Conservation (phyloP, 352 stramenopile genomes). For the Globisporangium okanoganense region DNA sequence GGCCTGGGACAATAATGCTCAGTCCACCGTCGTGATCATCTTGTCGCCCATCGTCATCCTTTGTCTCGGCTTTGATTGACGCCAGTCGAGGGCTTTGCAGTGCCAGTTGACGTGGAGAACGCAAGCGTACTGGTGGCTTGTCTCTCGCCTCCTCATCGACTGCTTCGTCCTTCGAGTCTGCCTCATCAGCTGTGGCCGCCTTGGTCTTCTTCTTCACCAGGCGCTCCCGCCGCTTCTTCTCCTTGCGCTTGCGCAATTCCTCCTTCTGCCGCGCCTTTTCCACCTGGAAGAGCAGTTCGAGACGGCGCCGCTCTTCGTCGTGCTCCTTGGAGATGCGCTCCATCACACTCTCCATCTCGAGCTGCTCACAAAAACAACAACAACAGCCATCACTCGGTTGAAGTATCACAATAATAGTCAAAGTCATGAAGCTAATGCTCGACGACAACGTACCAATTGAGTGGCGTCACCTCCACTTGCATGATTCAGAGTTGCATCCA, state of each 20-base stretch:
- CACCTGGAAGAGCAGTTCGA: conserved; percentile 62
- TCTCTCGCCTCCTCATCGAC: not conserved
- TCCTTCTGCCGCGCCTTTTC: conserved; percentile 70
- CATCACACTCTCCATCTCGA: conserved; percentile 56
- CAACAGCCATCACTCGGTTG: not conserved
- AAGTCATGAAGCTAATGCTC: too few relatives aligned
- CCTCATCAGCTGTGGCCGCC: conserved; percentile 1
- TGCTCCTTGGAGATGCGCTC: conserved; percentile 66
- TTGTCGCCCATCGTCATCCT: conserved; percentile 3
- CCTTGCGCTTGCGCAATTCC: conserved; percentile 58
- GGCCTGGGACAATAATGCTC: conserved; percentile 39
- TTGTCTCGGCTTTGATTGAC: conserved; percentile 23
- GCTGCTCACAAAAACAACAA: conserved; percentile 16
- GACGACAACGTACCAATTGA: conserved; percentile 12
- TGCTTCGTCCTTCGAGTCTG: conserved; percentile 1
- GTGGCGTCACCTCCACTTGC: conserved; percentile 6
- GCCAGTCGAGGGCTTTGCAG: not conserved
- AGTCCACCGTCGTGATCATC: conserved; percentile 5
- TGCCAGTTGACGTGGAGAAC: conserved; percentile 13
- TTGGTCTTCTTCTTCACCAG: conserved; percentile 46
- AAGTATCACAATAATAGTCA: not conserved
- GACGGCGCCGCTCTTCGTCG: conserved; percentile 50
- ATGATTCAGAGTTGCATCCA: conserved; percentile 27
- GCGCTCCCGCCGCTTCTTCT: conserved; percentile 54
- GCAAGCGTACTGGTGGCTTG: conserved; percentile 12